Percentiles rank a stretch among this genome's conserved stretches.
These are phyloP conservation scores for Claviceps sp. DNA, from an alignment of 2,329 filamentous ascomycete species.

Conservation along the genomic window DNA sequence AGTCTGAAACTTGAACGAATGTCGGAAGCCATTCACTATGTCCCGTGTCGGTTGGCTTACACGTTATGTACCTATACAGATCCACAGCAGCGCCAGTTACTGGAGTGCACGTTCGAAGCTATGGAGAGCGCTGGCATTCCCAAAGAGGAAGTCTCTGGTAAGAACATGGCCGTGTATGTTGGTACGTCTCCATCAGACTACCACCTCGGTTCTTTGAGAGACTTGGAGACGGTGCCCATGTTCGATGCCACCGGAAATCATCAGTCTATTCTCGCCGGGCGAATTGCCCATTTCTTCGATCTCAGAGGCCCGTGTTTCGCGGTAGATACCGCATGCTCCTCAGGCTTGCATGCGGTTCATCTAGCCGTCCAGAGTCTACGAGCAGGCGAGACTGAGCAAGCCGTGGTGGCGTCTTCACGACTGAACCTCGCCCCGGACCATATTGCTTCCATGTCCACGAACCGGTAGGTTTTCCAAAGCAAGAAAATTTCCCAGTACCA, in stretches of 20 bases:
- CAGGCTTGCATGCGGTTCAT: slow-evolving; percentile 35
- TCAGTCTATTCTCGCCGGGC: slow-evolving; percentile 39
- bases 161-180: slow-evolving; percentile 36
- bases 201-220: slow-evolving; percentile 28
- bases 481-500: not conserved
- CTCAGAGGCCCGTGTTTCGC: slow-evolving; percentile 39
- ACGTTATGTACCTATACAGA: slow-evolving; percentile 17
- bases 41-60: not conserved
- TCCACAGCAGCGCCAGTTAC: slow-evolving; percentile 37
- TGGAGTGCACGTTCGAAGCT: slow-evolving; percentile 41
- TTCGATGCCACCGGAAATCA: slow-evolving; percentile 37
- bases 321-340: slow-evolving; percentile 39
- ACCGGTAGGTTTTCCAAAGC: not conserved
- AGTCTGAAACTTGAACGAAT: not conserved
- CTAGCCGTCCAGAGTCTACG: slow-evolving; percentile 35
- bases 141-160: slow-evolving; percentile 31
- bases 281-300: slow-evolving; percentile 42
- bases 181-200: slow-evolving; percentile 36
- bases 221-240: slow-evolving; percentile 34
- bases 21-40: not conserved
- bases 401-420: slow-evolving; percentile 34
- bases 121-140: slow-evolving; percentile 39
- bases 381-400: slow-evolving; percentile 29
- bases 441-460: slow-evolving; percentile 15
- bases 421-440: slow-evolving; percentile 32